These are phyloP conservation scores for Fusarium xyrophilum DNA, from an alignment of 2,329 filamentous ascomycete species.

Conservation along the genomic window DNA sequence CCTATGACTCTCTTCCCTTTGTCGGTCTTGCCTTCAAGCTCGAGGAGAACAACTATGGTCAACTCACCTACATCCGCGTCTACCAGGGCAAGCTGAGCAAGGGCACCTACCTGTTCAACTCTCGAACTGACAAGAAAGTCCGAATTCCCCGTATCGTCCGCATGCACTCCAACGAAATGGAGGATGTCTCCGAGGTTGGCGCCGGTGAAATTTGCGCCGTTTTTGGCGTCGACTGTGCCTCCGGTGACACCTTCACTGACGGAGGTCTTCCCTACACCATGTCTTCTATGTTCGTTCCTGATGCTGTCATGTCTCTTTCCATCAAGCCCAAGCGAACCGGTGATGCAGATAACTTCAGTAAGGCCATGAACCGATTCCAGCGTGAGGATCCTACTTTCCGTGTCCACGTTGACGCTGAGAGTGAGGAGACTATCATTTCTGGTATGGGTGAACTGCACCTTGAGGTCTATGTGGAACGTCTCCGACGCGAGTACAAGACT, in stretches of 20 bases:
- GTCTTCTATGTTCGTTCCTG: conserved; percentile 97
- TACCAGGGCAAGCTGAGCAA: conserved; percentile 93
- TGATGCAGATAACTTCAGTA: conserved; percentile 93
- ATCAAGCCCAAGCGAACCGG: conserved; percentile 95
- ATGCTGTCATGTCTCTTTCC: conserved; percentile 96
- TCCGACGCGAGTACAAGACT: conserved; percentile 95
- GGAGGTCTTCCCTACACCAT: conserved; percentile 91
- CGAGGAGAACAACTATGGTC: conserved; percentile 97
- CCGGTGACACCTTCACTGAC: conserved; percentile 97
- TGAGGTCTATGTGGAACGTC: conserved; percentile 96
- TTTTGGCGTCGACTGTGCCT: conserved; percentile 97
- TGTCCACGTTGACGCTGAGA: conserved; percentile 89
- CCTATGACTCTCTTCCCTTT: conserved; percentile 92
- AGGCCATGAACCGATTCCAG: conserved; percentile 98
- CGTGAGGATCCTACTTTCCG: conserved; percentile 98
- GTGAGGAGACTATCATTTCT: conserved; percentile 95
- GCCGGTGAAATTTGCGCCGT: conserved; percentile 98
- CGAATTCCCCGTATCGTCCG: conserved; percentile 96
- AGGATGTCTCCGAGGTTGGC: conserved; percentile 90
- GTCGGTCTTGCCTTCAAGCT: conserved; percentile 98
- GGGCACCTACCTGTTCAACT: conserved; percentile 91
- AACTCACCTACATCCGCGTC: conserved; percentile 97
- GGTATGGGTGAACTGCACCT: conserved; percentile 98
- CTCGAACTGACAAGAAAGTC: conserved; percentile 92
- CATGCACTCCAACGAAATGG: conserved; percentile 99